Percentiles rank a stretch among this genome's conserved stretches.
These are phyloP conservation scores for Trichoderma sp. DNA, from an alignment of 2,329 filamentous ascomycete genomes.

Conservation along the genomic window DNA sequence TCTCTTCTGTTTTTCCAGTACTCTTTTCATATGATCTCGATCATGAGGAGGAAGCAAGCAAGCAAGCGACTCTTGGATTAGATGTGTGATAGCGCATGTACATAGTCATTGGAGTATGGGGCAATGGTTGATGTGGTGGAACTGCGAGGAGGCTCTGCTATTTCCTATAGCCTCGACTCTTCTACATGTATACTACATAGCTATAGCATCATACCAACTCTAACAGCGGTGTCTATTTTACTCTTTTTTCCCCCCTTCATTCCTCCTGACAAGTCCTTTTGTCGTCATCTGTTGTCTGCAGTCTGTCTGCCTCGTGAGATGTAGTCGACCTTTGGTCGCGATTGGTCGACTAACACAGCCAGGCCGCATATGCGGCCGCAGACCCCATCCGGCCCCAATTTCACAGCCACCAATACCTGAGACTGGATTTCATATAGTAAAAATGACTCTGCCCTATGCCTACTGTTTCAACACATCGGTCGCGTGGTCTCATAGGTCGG, in stretches of 20 bases:
- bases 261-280: background rate
- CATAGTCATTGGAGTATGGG: constrained; percentile 9
- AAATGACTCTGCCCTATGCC: background rate
- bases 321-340: background rate
- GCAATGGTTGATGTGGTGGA: constrained; percentile 1
- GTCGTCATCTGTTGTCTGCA: background rate
- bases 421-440: background rate
- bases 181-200: constrained; percentile 20
- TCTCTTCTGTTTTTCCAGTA: background rate
- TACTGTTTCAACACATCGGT: background rate
- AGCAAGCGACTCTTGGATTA: background rate
- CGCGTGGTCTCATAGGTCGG: background rate
- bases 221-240: constrained; percentile 13
- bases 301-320: constrained; percentile 27
- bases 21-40: background rate
- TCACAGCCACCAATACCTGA: constrained; percentile 26
- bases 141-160: background rate
- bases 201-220: constrained; percentile 22
- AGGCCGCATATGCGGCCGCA: constrained; percentile 38
- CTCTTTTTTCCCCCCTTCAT: background rate
- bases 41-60: background rate
- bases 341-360: constrained; percentile 31
- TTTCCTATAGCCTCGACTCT: constrained; percentile 1
- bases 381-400: constrained; percentile 25
- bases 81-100: constrained; percentile 20